These are phyloP conservation scores for Scedosporium apiospermum DNA, from an alignment of 2,329 filamentous ascomycete genomes.

Conservation along the genomic window DNA sequence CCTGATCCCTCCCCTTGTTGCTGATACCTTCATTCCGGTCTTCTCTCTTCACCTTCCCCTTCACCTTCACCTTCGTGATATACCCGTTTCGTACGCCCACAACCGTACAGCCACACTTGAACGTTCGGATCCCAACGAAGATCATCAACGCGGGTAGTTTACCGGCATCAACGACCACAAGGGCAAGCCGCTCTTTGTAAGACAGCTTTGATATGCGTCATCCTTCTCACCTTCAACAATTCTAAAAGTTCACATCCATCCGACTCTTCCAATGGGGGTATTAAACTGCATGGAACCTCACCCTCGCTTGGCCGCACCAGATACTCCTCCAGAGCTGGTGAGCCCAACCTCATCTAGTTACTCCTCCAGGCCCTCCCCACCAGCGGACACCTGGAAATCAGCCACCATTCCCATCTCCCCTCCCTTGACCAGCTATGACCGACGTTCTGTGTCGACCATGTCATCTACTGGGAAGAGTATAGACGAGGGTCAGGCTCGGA, in stretches of 20 bases:
- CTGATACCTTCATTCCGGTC: background rate
- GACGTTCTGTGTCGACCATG: conserved; percentile 22
- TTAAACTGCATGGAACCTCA: conserved; percentile 39
- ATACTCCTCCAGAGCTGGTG: conserved; percentile 44
- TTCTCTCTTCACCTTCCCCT: background rate
- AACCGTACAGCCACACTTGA: conserved; percentile 5
- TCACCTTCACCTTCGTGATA: background rate
- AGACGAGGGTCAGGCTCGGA: conserved; percentile 24
- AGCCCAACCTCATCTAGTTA: conserved; percentile 41
- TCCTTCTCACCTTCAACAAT: background rate
- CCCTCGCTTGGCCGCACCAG: conserved; percentile 39
- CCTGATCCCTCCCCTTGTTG: background rate
- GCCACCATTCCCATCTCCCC: conserved; percentile 33
- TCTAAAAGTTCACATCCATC: background rate
- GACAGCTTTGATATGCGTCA: conserved; percentile 5
- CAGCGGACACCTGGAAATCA: conserved; percentile 36
- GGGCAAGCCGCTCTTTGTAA: conserved; percentile 2
- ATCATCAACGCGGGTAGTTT: conserved; percentile 5
- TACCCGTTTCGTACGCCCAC: background rate
- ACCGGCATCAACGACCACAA: conserved; percentile 3
- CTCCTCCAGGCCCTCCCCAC: conserved; percentile 30
- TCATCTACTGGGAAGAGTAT: conserved; percentile 26
- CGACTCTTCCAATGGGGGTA: conserved; percentile 44
- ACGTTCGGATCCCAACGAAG: conserved; percentile 4
- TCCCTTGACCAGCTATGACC: conserved; percentile 50